phyloP scores from a whole-genome alignment of 768 basidiomycete genomes.

The Mycena amicta region DNA sequence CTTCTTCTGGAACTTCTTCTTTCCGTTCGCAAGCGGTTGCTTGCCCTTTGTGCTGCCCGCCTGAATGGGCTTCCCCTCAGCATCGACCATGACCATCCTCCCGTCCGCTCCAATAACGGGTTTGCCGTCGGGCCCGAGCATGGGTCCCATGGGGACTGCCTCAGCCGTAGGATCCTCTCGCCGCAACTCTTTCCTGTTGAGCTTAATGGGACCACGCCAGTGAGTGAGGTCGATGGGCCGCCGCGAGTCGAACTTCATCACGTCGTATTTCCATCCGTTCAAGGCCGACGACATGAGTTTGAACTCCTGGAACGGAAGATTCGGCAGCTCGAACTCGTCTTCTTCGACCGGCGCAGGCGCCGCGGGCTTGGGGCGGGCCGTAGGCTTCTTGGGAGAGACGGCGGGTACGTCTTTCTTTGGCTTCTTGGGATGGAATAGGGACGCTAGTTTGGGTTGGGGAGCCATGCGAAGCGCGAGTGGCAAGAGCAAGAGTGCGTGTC shows the following conservation, averaged over 20 bases:
- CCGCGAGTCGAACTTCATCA: slow-evolving; percentile 87
- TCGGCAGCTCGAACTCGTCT: slow-evolving; percentile 58
- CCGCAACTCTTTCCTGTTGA: slow-evolving; percentile 84
- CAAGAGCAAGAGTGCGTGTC: slow-evolving; percentile 1
- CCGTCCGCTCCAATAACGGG: slow-evolving; percentile 80
- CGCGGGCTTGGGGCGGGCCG: slow-evolving; percentile 43
- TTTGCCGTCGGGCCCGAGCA: slow-evolving; percentile 84
- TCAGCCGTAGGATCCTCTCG: slow-evolving; percentile 45
- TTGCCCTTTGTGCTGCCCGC: slow-evolving; percentile 47
- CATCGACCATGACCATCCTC: slow-evolving; percentile 79
- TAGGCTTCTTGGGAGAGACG: slow-evolving; percentile 41
- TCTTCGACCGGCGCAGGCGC: slow-evolving; percentile 43
- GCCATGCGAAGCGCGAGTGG: slow-evolving; percentile 36
- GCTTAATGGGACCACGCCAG: slow-evolving; percentile 78
- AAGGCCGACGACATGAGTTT: slow-evolving; percentile 76
- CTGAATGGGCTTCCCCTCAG: slow-evolving; percentile 73
- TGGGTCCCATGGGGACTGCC: slow-evolving; percentile 64
- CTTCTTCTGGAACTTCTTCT: slow-evolving; percentile 84
- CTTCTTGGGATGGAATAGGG: slow-evolving; percentile 74
- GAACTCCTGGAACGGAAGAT: slow-evolving; percentile 74
- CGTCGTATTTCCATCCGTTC: slow-evolving; percentile 89
- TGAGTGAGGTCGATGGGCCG: slow-evolving; percentile 67
- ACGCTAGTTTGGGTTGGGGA: slow-evolving; percentile 44
- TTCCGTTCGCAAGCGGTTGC: slow-evolving; percentile 43
- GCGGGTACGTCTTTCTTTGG: slow-evolving; percentile 38